Percentiles rank a stretch among this genome's conserved stretches.
These are phyloP conservation scores for Mycena floridula DNA, from an alignment of 768 basidiomycete genomes.

Conservation along the genomic window DNA sequence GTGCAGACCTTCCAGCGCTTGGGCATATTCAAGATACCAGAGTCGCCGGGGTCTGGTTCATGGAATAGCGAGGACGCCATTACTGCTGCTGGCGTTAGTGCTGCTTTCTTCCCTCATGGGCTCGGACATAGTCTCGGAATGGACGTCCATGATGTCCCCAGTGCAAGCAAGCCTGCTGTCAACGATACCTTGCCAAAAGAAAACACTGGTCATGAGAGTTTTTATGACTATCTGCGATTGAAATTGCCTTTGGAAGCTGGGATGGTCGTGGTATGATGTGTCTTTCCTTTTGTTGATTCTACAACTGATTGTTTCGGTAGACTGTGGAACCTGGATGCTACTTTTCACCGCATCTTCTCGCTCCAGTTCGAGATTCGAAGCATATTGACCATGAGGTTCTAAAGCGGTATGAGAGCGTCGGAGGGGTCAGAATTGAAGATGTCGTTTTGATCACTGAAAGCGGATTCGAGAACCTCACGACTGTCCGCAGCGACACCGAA, in stretches of 20 bases:
- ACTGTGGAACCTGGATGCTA: conserved; percentile 91
- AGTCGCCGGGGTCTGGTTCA: conserved; percentile 40
- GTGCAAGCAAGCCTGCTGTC: conserved; percentile 64
- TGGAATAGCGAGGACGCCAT: conserved; percentile 65
- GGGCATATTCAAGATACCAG: conserved; percentile 73
- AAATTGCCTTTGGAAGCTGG: conserved; percentile 63
- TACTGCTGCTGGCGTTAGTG: conserved; percentile 66
- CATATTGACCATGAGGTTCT: conserved; percentile 69
- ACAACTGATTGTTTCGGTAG: conserved; percentile 25
- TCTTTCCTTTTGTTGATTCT: neutral
- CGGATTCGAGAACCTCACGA: conserved; percentile 82
- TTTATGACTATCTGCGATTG: conserved; percentile 79
- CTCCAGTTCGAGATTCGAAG: conserved; percentile 51
- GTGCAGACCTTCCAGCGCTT: conserved; percentile 75
- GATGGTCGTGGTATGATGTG: conserved; percentile 88
- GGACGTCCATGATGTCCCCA: conserved; percentile 91
- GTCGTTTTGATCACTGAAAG: conserved; percentile 71
- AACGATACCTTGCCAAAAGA: conserved; percentile 43
- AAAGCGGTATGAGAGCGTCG: conserved; percentile 40
- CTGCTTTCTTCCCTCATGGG: conserved; percentile 94
- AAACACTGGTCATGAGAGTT: conserved; percentile 45
- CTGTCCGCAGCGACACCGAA: conserved; percentile 71
- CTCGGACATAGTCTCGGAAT: conserved; percentile 87
- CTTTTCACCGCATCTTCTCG: conserved; percentile 76
- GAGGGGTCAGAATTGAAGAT: conserved; percentile 93